Evolutionary conservation across 192 early-diverging fungal species (phyloP).

Genomic region (Coemansia sp.): DNA sequence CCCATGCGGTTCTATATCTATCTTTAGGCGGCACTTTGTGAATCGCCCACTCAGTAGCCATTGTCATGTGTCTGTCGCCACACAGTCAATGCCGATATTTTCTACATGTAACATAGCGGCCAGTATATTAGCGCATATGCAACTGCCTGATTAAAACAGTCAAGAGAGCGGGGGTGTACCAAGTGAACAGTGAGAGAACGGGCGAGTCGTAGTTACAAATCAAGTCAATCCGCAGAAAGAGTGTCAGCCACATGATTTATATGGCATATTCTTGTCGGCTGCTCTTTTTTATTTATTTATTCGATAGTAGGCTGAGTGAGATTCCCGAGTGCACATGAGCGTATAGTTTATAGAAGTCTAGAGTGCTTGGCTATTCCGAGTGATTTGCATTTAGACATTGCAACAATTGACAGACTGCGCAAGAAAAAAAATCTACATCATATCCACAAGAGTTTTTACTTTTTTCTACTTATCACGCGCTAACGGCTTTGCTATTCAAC

Average conservation of each 20-base stretch:
- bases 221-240: neutral
- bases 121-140: neutral
- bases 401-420: neutral
- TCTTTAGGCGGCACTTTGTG: constrained; percentile 7
- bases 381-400: constrained; percentile 4
- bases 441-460: neutral
- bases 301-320: neutral
- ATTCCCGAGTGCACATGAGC: neutral
- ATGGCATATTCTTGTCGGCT: neutral
- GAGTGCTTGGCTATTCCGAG: neutral
- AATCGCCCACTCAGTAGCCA: constrained; percentile 5
- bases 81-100: neutral
- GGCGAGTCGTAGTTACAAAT: neutral
- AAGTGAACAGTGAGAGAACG: constrained; percentile 1
- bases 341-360: neutral
- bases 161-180: neutral
- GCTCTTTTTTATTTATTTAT: neutral
- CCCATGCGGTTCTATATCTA: constrained; percentile 1
- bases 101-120: neutral
- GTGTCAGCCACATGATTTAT: neutral
- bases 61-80: constrained; percentile 11
- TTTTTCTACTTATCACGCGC: neutral
- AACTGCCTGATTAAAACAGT: neutral
- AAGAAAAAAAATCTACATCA: neutral
- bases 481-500: neutral